Conservation (phyloP, 2,329 filamentous ascomycete genomes). For the Colletotrichum chlorophyti region DNA sequence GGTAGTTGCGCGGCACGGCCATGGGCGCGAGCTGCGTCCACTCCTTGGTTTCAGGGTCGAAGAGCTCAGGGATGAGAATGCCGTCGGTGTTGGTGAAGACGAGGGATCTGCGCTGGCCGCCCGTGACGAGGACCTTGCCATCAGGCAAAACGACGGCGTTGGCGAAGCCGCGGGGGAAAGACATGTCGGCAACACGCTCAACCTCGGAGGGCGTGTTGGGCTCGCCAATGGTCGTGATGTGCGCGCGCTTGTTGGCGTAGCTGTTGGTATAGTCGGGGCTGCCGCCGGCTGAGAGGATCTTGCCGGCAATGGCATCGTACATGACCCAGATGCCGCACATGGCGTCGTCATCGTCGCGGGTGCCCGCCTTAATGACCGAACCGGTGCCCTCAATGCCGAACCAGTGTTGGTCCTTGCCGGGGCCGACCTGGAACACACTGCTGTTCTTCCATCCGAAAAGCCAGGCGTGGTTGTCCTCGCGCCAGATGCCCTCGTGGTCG, state of each 20-base stretch:
- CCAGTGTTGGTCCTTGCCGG: slow-evolving; percentile 63
- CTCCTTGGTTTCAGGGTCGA: slow-evolving; percentile 46
- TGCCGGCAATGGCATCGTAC: slow-evolving; percentile 64
- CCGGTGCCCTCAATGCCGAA: slow-evolving; percentile 54
- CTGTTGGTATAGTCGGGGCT: slow-evolving; percentile 50
- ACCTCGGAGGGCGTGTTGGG: slow-evolving; percentile 34
- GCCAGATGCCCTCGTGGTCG: slow-evolving; percentile 56
- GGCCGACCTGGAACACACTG: slow-evolving; percentile 61
- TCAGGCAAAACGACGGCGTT: slow-evolving; percentile 56
- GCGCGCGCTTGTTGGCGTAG: slow-evolving; percentile 50
- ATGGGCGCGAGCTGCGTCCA: slow-evolving; percentile 46
- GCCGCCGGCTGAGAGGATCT: slow-evolving; percentile 61
- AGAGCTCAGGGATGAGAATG: slow-evolving; percentile 52
- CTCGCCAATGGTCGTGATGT: slow-evolving; percentile 55
- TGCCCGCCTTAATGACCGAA: slow-evolving; percentile 47
- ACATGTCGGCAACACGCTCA: slow-evolving; percentile 40
- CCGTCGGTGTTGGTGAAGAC: slow-evolving; percentile 53
- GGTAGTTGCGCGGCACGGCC: slow-evolving; percentile 54
- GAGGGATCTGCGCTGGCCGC: slow-evolving; percentile 50
- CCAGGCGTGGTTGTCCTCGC: slow-evolving; percentile 42
- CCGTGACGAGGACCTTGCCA: slow-evolving; percentile 53
- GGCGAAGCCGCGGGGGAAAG: slow-evolving; percentile 47
- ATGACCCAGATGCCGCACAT: slow-evolving; percentile 65
- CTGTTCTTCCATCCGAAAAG: slow-evolving; percentile 51
- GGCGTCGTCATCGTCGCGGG: slow-evolving; percentile 48